Evolutionary conservation across 129 eudicot species (phyloP), one percentile per base, ranked within the genome.

Genomic region (Chrysanthemum makinoi): DNA sequence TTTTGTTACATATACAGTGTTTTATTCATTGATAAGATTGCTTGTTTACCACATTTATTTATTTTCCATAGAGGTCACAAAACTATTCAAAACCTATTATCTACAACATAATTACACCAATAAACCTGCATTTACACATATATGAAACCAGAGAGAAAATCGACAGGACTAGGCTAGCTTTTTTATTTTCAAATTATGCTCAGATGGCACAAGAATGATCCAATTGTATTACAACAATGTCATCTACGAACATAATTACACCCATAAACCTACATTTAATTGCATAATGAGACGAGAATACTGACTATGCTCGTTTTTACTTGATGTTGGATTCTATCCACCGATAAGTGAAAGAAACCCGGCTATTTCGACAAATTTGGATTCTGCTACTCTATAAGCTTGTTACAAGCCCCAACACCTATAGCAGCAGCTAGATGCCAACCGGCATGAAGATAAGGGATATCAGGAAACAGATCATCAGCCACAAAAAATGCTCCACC

Each of bases 341-440:
- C 72, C 59, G n/a, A 53, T 62, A 52, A 63, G 81, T 63, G 66
- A 4, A 24, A n/a, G 62, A 51, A 62, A 67, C 53, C 30, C 24
- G 77, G 80, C 15, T 7, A 49, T 83, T 81, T 83, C 91, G 91
- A 73, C 96, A 69, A 77, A 88, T 70, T 80, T 28, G 51, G 68
- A 68, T 49, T 24, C 33, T 35, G 26, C 74, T 86, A 89, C 77
- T 93, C 86, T 28, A 94, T 86, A 73, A 94, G 97, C 89, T 88
- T 94, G 81, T 94, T 89, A 69, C 98, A 94, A 68, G 98, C 86
- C 65, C 90, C 55, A 74, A 89, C 97, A 22, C 90, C 97, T 52
- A 87, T 70, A 52, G 98, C 96, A 55, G 98, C 98, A 70, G 98
- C 97, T 63, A 94, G 86, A 84, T 94, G 98, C 98, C 98, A 94